Conservation (phyloP, 164 flowering plant genomes). For the Tetrastigma voinierianum region DNA sequence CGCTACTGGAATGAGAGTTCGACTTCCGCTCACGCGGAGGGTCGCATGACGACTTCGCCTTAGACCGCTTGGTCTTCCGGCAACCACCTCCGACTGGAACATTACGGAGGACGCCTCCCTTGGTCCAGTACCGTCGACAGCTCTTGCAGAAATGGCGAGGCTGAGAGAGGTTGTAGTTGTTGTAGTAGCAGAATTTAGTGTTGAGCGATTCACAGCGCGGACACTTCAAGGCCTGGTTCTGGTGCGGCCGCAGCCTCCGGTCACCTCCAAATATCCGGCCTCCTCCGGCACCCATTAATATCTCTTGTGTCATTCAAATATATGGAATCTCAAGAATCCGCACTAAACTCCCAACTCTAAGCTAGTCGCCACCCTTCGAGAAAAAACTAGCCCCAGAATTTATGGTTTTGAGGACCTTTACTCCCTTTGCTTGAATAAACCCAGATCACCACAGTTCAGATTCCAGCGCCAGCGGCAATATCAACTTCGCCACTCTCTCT, state of each 20-base stretch:
- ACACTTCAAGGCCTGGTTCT: conserved; percentile 56
- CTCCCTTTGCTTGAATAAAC: too few relatives aligned
- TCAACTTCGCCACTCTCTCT: not conserved
- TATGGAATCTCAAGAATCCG: not conserved
- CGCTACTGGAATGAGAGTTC: conserved; percentile 33
- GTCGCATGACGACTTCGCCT: conserved; percentile 15
- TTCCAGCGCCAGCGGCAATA: not conserved
- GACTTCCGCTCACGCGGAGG: conserved; percentile 5
- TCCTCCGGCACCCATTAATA: conserved; percentile 31
- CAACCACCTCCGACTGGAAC: conserved; percentile 88
- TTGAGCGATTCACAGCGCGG: conserved; percentile 78
- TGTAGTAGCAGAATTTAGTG: conserved; percentile 89
- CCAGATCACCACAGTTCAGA: too few relatives aligned
- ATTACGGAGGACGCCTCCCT: conserved; percentile 86
- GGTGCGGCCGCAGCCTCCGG: conserved; percentile 40
- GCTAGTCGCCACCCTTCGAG: not conserved
- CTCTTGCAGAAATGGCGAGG: conserved; percentile 85
- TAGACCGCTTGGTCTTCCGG: conserved; percentile 56
- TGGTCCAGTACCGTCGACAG: conserved; percentile 89
- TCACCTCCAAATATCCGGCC: conserved; percentile 32
- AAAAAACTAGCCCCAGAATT: not conserved
- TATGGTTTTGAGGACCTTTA: not conserved
- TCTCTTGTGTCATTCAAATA: conserved; percentile 32
- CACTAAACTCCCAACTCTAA: not conserved
- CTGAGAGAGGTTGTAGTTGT: conserved; percentile 86